phyloP scores from a whole-genome alignment of 2,329 filamentous ascomycete genomes.

The Pseudogymnoascus pannorum region DNA sequence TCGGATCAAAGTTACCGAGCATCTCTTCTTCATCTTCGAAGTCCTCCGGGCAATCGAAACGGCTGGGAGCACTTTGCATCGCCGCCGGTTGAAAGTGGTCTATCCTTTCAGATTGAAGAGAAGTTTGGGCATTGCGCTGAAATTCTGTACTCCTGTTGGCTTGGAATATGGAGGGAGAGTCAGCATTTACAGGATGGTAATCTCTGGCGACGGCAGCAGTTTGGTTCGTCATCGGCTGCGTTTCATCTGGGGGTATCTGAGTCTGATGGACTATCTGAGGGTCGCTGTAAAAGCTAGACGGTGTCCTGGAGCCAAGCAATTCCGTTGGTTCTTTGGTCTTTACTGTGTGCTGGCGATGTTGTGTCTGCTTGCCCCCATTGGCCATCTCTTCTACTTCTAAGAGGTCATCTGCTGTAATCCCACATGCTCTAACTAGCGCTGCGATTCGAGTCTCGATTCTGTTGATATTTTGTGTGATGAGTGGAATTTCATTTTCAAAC shows the following conservation, averaged over 20 bases:
- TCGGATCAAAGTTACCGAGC: slow-evolving; percentile 5
- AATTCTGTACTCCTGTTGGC: not conserved
- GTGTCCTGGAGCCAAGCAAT: not conserved
- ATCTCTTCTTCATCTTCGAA: slow-evolving; percentile 22
- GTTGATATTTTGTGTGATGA: not conserved
- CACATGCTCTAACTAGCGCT: not conserved
- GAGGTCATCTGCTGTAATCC: not conserved
- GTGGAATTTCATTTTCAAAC: not conserved
- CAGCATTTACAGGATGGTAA: not conserved
- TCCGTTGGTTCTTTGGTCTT: not conserved
- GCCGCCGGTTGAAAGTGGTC: not conserved
- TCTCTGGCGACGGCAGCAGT: not conserved
- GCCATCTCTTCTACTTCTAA: not conserved
- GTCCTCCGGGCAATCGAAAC: slow-evolving; percentile 17
- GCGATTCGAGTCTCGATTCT: not conserved
- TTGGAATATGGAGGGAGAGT: not conserved
- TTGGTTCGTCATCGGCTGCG: not conserved
- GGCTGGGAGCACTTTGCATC: not conserved
- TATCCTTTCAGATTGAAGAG: not conserved
- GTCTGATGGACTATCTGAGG: slow-evolving; percentile 27
- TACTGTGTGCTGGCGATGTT: not conserved
- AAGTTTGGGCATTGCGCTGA: not conserved
- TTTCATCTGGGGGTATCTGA: slow-evolving; percentile 18
- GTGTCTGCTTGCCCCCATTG: not conserved
- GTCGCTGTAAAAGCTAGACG: slow-evolving; percentile 21